Evolutionary conservation across 2,329 filamentous ascomycete species (phyloP), one percentile per base, ranked within the genome.

Genomic region (Akanthomyces lecanii): DNA sequence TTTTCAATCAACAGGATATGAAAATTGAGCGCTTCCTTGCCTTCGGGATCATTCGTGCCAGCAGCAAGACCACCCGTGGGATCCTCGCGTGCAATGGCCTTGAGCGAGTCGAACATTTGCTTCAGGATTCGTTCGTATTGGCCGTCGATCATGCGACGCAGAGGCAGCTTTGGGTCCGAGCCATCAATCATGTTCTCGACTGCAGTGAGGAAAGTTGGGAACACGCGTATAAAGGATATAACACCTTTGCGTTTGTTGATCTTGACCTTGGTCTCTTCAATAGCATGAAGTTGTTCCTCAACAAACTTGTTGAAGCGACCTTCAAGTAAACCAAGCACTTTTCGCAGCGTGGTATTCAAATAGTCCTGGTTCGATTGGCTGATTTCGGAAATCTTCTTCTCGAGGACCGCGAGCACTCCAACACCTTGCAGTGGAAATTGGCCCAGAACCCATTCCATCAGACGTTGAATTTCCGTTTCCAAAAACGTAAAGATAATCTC

Each of bases 181-280:
- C 81, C 81, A 0, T 82, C 78, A 53, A 97, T 82, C 85, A 96
- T 93, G 71, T 89, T 92, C 76, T 97, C 93, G 1, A 97, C 85
- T 0, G 90, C 87, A 1, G 85, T 77, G n/a, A 88, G 88, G 76
- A 97, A 97, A 64, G 88, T 81, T 0, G 94, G 95, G 80, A 98
- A 98, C 47, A 94, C 89, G 67, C 91, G 90, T 80, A 98, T 94
- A 75, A 98, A 98, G 18, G 89, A 88, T 70, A 98, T 97, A 63
- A 99, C 91, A 12, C 95, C 94, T 78, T 96, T 97, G 68, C 95
- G 89, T 81, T 98, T 98, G 81, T 97, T 97, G 77, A 97, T 92
- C 80, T 97, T 97, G 74, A 99, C 94, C 77, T 98, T 98, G 45
- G 93, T 98, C 65, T 98, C 95, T 76, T 98, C 95, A 66, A 98